These are phyloP conservation scores for Torulaspora pretoriensis DNA, from an alignment of 1,139 yeast genomes.

Conservation along the genomic window DNA sequence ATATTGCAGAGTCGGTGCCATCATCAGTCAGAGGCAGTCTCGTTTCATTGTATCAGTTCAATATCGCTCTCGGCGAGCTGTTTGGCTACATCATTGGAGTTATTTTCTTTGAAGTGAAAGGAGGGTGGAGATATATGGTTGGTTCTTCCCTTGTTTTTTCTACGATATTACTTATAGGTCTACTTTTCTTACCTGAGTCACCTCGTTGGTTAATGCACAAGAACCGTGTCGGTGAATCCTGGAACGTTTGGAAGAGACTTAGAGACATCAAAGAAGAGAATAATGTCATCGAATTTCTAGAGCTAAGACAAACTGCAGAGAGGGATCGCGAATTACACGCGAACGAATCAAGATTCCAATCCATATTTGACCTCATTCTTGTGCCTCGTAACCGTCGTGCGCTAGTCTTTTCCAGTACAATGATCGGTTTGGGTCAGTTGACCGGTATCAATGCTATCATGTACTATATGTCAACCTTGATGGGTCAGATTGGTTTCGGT, in stretches of 20 bases:
- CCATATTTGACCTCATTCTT: slow-evolving; percentile 48
- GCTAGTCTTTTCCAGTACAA: slow-evolving; percentile 49
- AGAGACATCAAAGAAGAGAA: slow-evolving; percentile 43
- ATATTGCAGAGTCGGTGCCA: slow-evolving; percentile 58
- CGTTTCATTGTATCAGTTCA: slow-evolving; percentile 55
- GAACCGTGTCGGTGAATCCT: slow-evolving; percentile 48
- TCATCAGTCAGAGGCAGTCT: slow-evolving; percentile 54
- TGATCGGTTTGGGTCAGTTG: slow-evolving; percentile 55
- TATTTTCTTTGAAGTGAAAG: slow-evolving; percentile 49
- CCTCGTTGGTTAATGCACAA: slow-evolving; percentile 53
- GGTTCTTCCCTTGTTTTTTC: slow-evolving; percentile 58
- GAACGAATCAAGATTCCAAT: slow-evolving; percentile 35
- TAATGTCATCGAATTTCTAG: slow-evolving; percentile 10
- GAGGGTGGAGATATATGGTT: slow-evolving; percentile 59
- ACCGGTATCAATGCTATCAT: slow-evolving; percentile 55
- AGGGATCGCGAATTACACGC: slow-evolving; percentile 26
- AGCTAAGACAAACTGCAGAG: slow-evolving; percentile 14
- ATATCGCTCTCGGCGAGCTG: slow-evolving; percentile 57
- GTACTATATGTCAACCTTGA: slow-evolving; percentile 53
- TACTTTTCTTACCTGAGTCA: slow-evolving; percentile 48
- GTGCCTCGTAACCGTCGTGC: slow-evolving; percentile 58
- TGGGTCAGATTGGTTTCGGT: slow-evolving; percentile 46
- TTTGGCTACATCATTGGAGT: slow-evolving; percentile 56
- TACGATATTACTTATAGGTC: slow-evolving; percentile 45
- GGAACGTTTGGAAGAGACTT: slow-evolving; percentile 51